These are phyloP conservation scores for Boletus coccyginus DNA, from an alignment of 768 basidiomycete genomes.

Conservation along the genomic window DNA sequence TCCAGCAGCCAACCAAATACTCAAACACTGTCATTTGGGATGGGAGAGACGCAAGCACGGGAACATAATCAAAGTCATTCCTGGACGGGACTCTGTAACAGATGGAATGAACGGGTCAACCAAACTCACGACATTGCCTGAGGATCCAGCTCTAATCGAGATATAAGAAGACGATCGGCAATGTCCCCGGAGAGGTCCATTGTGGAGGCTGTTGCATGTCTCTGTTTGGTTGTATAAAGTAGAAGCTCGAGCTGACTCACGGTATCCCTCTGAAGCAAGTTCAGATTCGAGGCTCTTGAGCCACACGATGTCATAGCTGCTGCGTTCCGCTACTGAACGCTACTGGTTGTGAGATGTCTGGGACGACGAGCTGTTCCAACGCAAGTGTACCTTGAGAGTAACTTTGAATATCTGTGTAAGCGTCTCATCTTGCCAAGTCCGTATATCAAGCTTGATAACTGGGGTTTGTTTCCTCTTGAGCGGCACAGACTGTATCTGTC, in stretches of 20 bases:
- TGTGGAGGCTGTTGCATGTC: slow-evolving; percentile 30
- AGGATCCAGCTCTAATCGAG: slow-evolving; percentile 79
- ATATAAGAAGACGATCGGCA: slow-evolving; percentile 77
- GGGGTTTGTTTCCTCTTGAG: slow-evolving; percentile 48
- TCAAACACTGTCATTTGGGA: slow-evolving; percentile 79
- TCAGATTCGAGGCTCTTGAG: slow-evolving; percentile 75
- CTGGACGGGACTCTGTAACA: slow-evolving; percentile 33
- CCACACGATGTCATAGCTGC: slow-evolving; percentile 74
- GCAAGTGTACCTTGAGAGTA: slow-evolving; percentile 67
- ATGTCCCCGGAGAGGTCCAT: slow-evolving; percentile 54
- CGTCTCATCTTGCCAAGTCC: slow-evolving; percentile 72
- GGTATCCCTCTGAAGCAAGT: slow-evolving; percentile 53
- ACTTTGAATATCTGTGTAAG: slow-evolving; percentile 69
- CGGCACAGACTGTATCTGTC: slow-evolving; percentile 34
- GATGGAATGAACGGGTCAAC: slow-evolving; percentile 3
- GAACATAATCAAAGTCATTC: slow-evolving; percentile 71
- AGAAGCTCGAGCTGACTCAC: slow-evolving; percentile 28
- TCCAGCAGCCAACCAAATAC: slow-evolving; percentile 91
- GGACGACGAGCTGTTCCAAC: not conserved
- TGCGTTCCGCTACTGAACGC: slow-evolving; percentile 58
- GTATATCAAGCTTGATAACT: slow-evolving; percentile 48
- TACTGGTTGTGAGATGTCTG: slow-evolving; percentile 26
- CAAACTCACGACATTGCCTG: slow-evolving; percentile 61
- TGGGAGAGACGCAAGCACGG: slow-evolving; percentile 76
- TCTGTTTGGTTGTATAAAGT: not conserved